A percentile compares a stretch with the other conserved stretches of the same genome.
Conservation (phyloP, 2,329 filamentous ascomycete genomes). For the Aspergillus calidoustus region DNA sequence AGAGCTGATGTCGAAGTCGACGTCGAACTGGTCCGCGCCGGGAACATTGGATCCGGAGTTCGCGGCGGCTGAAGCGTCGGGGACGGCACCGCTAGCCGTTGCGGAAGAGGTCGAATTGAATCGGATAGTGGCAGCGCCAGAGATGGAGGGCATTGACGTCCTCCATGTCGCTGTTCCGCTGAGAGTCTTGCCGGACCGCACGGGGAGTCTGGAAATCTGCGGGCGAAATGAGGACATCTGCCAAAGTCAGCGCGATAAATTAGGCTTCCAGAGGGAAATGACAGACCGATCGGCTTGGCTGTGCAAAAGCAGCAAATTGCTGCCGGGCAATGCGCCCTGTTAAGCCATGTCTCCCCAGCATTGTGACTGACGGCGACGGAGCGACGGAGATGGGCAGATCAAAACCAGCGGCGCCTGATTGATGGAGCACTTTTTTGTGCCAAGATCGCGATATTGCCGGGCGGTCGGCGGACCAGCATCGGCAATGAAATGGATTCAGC, state of each 20-base stretch:
- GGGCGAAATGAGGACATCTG: constrained; percentile 44
- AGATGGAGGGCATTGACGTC: constrained; percentile 24
- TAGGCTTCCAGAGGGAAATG: neutral
- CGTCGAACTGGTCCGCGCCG: constrained; percentile 31
- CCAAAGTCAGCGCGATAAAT: constrained; percentile 22
- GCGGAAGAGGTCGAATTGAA: constrained; percentile 45
- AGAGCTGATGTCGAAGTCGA: constrained; percentile 50
- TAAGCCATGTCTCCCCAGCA: constrained; percentile 62
- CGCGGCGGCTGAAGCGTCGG: constrained; percentile 13
- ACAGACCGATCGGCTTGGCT: constrained; percentile 43
- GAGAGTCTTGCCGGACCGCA: constrained; percentile 28
- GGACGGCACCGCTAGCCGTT: constrained; percentile 18
- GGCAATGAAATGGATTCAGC: neutral
- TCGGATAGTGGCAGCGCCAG: constrained; percentile 35
- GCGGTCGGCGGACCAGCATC: constrained; percentile 29
- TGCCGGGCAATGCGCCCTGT: constrained; percentile 47
- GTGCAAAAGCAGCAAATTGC: constrained; percentile 32
- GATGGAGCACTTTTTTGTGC: constrained; percentile 24
- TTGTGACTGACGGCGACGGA: constrained; percentile 37
- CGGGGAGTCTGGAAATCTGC: constrained; percentile 28
- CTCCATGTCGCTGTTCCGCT: constrained; percentile 30
- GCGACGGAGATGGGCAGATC: constrained; percentile 19
- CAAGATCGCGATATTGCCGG: constrained; percentile 42
- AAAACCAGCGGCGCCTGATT: constrained; percentile 9
- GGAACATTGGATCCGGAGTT: constrained; percentile 14